phyloP scores from a whole-genome alignment of 768 basidiomycete species.

The Tephrocybe rancida region DNA sequence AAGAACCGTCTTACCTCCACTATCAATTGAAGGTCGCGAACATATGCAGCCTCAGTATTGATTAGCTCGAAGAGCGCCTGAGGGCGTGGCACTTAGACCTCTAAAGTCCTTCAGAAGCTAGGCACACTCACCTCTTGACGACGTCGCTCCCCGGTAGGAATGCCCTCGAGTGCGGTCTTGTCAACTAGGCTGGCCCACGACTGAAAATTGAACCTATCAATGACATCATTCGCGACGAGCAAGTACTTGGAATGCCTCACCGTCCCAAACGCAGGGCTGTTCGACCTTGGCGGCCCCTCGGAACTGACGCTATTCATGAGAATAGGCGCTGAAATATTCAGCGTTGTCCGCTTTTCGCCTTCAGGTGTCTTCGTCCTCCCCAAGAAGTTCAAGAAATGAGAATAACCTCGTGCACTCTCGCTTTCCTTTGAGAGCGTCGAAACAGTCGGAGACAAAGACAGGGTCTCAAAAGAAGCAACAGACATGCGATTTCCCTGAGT shows the following conservation, averaged over 20 bases:
- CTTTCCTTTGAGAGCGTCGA: constrained; percentile 29
- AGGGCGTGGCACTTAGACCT: neutral
- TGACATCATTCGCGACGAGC: constrained; percentile 10
- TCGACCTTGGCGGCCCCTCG: constrained; percentile 39
- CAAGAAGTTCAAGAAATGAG: constrained; percentile 62
- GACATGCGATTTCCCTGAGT: constrained; percentile 51
- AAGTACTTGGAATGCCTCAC: constrained; percentile 45
- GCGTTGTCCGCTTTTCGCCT: constrained; percentile 41
- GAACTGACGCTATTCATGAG: constrained; percentile 31
- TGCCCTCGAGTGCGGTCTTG: constrained; percentile 76
- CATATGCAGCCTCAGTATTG: constrained; percentile 86
- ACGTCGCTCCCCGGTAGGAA: constrained; percentile 77
- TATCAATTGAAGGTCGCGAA: constrained; percentile 88
- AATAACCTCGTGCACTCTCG: constrained; percentile 42
- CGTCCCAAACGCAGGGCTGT: constrained; percentile 68
- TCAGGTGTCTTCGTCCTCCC: constrained; percentile 63
- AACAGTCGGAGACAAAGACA: constrained; percentile 43
- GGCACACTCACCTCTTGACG: constrained; percentile 73
- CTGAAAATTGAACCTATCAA: constrained; percentile 31
- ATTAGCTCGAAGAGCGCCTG: constrained; percentile 96
- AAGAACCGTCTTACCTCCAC: constrained; percentile 64
- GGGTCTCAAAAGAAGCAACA: constrained; percentile 61
- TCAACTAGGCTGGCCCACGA: constrained; percentile 96
- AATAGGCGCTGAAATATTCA: constrained; percentile 74
- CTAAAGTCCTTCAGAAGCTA: neutral